Conservation (phyloP, 176 grass and related monocot species). For the Musa beccarii region DNA sequence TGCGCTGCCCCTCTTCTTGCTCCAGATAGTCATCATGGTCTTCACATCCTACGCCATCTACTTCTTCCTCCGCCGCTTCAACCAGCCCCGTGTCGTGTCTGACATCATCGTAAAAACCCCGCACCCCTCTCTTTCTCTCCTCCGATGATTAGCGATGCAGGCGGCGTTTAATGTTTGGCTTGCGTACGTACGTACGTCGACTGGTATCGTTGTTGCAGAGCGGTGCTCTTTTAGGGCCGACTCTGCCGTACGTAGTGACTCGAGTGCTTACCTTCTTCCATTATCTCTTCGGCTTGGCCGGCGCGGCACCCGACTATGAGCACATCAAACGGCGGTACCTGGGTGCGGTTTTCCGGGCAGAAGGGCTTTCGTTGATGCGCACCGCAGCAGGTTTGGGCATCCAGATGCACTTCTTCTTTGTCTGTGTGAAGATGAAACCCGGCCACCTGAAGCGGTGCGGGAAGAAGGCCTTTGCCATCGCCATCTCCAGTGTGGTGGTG, state of each 20-base stretch:
- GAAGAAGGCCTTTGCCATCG: slow-evolving; percentile 20
- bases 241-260: neutral
- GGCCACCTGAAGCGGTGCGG: neutral
- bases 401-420: slow-evolving; percentile 20
- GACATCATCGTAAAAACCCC: slow-evolving; percentile 21
- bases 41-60: slow-evolving; percentile 12
- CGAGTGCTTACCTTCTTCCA: neutral
- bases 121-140: too few species aligned
- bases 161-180: too few species aligned
- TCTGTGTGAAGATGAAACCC: slow-evolving; percentile 18
- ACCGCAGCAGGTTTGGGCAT: neutral
- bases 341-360: neutral
- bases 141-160: too few species aligned
- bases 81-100: slow-evolving; percentile 21
- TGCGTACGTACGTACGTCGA: neutral
- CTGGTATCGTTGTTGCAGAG: neutral
- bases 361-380: neutral
- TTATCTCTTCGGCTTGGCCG: neutral
- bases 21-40: slow-evolving; percentile 2
- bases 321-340: too few species aligned
- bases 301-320: neutral
- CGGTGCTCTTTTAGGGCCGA: neutral
- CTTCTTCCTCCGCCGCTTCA: slow-evolving; percentile 22
- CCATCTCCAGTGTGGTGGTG: neutral
- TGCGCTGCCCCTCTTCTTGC: neutral